phyloP scores from a whole-genome alignment of 495 filamentous ascomycete species.

The Entonaema liquescens region DNA sequence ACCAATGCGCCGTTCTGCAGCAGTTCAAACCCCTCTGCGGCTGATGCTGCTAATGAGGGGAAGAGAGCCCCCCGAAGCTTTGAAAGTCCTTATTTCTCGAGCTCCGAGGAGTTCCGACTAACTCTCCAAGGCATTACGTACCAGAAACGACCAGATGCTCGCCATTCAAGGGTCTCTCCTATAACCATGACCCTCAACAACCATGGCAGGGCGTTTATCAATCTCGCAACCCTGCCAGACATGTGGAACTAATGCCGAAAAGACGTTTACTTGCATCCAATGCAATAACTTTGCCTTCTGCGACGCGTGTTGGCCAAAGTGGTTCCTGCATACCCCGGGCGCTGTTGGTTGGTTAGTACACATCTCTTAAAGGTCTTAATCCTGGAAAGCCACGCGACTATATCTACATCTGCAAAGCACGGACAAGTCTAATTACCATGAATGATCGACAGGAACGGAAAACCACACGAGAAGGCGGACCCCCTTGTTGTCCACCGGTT shows the following conservation, averaged over 20 bases:
- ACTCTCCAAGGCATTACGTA: slow-evolving; percentile 39
- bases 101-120: slow-evolving; percentile 33
- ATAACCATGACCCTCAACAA: slow-evolving; percentile 38
- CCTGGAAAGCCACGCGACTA: slow-evolving; percentile 10
- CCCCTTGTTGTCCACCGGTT: slow-evolving; percentile 41
- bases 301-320: slow-evolving; percentile 50
- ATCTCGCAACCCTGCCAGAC: slow-evolving; percentile 43
- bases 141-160: slow-evolving; percentile 42
- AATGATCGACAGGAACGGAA: slow-evolving; percentile 48
- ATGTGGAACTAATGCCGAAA: slow-evolving; percentile 40
- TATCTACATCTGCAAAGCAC: slow-evolving; percentile 9
- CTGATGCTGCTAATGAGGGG: slow-evolving; percentile 39
- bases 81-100: slow-evolving; percentile 19
- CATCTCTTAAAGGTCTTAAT: slow-evolving; percentile 41
- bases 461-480: slow-evolving; percentile 48
- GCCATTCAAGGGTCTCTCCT: slow-evolving; percentile 22
- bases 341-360: slow-evolving; percentile 47
- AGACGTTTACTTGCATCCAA: slow-evolving; percentile 47
- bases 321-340: slow-evolving; percentile 47
- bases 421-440: slow-evolving; percentile 39
- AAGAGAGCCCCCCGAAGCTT: slow-evolving; percentile 26
- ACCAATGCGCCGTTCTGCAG: slow-evolving; percentile 22
- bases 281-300: slow-evolving; percentile 56
- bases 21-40: slow-evolving; percentile 34
- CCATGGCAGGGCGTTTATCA: slow-evolving; percentile 39